Conservation (phyloP, 2,329 filamentous ascomycete genomes). For the Penicillium carneum region DNA sequence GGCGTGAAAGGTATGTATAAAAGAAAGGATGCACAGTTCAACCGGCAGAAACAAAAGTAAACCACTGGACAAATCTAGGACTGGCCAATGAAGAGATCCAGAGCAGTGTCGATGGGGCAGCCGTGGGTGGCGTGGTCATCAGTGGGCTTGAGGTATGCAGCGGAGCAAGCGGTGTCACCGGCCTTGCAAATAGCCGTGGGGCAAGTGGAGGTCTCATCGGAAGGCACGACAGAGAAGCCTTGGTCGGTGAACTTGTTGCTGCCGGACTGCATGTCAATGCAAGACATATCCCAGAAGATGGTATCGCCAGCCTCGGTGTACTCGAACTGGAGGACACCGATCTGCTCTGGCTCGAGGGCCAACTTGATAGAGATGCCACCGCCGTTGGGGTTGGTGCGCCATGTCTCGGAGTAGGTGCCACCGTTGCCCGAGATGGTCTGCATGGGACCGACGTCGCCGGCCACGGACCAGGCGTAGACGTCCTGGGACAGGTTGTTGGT, state of each 20-base stretch:
- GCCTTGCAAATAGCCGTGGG: conserved; percentile 46
- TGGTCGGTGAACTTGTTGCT: conserved; percentile 45
- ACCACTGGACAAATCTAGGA: conserved; percentile 17
- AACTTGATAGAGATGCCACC: conserved; percentile 55
- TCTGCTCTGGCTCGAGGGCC: conserved; percentile 40
- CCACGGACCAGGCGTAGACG: conserved; percentile 54
- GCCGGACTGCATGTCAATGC: conserved; percentile 44
- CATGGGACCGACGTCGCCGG: conserved; percentile 46
- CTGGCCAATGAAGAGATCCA: conserved; percentile 47
- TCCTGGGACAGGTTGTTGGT: conserved; percentile 48
- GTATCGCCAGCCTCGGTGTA: conserved; percentile 45
- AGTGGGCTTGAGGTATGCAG: conserved; percentile 50
- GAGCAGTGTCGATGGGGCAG: conserved; percentile 46
- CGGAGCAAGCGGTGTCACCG: conserved; percentile 46
- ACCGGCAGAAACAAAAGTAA: conserved; percentile 27
- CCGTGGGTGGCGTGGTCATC: conserved; percentile 54
- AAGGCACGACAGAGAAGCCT: conserved; percentile 48
- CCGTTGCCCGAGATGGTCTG: conserved; percentile 44
- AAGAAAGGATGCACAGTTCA: conserved; percentile 37
- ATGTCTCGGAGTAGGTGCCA: conserved; percentile 46
- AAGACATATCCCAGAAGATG: conserved; percentile 53
- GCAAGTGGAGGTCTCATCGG: conserved; percentile 40
- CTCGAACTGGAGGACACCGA: conserved; percentile 54
- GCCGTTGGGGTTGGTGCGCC: conserved; percentile 47
- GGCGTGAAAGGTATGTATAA: conserved; percentile 13